phyloP scores from a whole-genome alignment of 139 green algal species.

The Tetraselmis striata region DNA sequence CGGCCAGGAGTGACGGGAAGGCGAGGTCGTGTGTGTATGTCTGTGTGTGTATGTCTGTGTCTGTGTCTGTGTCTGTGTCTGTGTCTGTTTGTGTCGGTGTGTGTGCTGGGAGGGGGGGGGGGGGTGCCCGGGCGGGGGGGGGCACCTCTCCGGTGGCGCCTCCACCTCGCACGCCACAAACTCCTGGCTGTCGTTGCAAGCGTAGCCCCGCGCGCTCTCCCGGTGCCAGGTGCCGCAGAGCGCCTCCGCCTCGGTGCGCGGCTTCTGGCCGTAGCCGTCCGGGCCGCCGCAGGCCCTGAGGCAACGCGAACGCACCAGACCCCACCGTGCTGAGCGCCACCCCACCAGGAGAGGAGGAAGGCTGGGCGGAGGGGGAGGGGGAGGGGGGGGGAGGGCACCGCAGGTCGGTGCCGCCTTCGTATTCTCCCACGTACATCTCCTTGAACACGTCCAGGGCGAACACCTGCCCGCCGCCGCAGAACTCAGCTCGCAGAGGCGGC shows the following conservation, averaged over 20 bases:
- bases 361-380: too few species aligned
- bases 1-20: too few species aligned
- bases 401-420: background rate
- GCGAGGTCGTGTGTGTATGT: too few species aligned
- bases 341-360: background rate
- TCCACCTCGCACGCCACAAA: background rate
- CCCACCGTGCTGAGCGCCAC: background rate
- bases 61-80: too few species aligned
- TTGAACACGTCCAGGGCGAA: background rate
- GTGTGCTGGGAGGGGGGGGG: too few species aligned
- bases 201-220: background rate
- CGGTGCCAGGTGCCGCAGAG: background rate
- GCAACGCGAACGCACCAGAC: background rate
- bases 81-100: too few species aligned
- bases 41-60: too few species aligned
- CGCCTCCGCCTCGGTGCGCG: background rate
- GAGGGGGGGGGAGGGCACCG: too few species aligned
- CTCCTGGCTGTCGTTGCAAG: background rate
- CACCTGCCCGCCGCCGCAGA: background rate
- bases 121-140: too few species aligned
- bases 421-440: background rate
- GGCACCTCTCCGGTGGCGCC: too few species aligned
- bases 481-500: too few species aligned
- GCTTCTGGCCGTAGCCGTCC: background rate
- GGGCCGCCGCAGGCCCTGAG: background rate